Percentiles rank a stretch among this genome's conserved stretches.
Evolutionary conservation across 805 yeast species (phyloP).

Genomic region (Kuraishia ogatae): DNA sequence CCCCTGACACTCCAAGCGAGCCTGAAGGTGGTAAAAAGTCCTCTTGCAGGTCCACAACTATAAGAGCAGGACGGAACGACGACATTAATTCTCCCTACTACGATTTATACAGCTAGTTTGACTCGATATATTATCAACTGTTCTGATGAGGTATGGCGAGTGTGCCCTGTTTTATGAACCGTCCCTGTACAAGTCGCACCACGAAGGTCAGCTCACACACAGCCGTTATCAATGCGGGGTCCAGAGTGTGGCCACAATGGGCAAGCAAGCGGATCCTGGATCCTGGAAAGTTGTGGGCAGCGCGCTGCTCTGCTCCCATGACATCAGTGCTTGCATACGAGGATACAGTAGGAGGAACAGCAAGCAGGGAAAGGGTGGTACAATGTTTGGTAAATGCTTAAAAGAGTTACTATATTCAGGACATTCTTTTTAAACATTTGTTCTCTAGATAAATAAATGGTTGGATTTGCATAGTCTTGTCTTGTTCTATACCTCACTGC

Average conservation of each 20-base stretch:
- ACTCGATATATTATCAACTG: too few relatives aligned
- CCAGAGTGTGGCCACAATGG: neutral
- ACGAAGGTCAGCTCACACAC: neutral
- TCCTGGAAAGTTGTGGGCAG: too few relatives aligned
- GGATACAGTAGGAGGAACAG: neutral
- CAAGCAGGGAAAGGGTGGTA: neutral
- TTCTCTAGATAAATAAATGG: neutral
- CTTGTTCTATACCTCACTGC: neutral
- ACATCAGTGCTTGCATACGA: neutral
- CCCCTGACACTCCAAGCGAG: constrained; percentile 62
- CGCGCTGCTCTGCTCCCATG: too few relatives aligned
- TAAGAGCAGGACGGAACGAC: constrained; percentile 39
- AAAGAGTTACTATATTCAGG: too few relatives aligned
- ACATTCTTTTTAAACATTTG: too few relatives aligned
- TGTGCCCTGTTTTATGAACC: neutral
- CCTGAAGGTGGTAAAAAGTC: constrained; percentile 82
- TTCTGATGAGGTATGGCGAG: neutral
- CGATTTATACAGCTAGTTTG: too few relatives aligned
- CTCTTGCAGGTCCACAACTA: constrained; percentile 76
- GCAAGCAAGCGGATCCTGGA: too few relatives aligned
- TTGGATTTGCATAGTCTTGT: neutral
- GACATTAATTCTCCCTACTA: too few relatives aligned
- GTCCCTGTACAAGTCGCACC: neutral
- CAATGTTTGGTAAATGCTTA: neutral
- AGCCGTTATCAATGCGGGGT: neutral